Base-by-base conservation (phyloP, 2,329 filamentous ascomycete genomes). In the Aspergillus alliaceus region DNA sequence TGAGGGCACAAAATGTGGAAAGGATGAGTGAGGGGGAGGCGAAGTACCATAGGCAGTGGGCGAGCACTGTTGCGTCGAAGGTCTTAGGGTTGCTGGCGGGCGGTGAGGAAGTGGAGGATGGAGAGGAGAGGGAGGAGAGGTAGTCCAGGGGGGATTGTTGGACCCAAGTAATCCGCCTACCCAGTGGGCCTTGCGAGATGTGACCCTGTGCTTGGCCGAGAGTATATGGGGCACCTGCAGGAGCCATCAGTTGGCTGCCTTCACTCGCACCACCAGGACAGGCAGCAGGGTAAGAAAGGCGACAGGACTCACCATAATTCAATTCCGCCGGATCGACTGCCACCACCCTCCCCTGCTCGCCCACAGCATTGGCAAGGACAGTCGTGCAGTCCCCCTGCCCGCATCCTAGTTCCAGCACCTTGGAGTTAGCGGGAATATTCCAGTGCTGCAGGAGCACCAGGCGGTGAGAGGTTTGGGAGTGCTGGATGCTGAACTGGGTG, bases 381-480 rank as follows among this genome's bases (percentile, higher is more conserved):
- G 79, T 74, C 1, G 84, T 86, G 62, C 79, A 81, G 58, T 83
- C 82, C 2, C 84, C 84, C 62, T 86, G 84, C 1, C 84, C 84
- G 68, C 84, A 86, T 50, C 84, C 84, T 35, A 87, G 68, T 65
- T 86, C 84, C 1, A 87, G 75, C 6, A 86, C 67, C 3, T 73
- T 76, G 27, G 74, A 72, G 58, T 8, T 52, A n/a, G 15, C 4
- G 34, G 34, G 15, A 35, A 35, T 35, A 4, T 35, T 35, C 34
- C 34, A 35, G 34, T 35, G 15, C 34, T 35, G 34, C 34, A 35
- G 34, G 15, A 35, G 34, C 9, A 5, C 6, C 34, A 35, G 34
- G 6, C 34, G 34, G 15, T 35, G 34, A 9, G 34, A 35, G 15
- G 34, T 18, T 18, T 35, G 34, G 15, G 15, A 35, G 34, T 35